Conservation (phyloP, 495 filamentous ascomycete genomes). For the Neurospora sp. region DNA sequence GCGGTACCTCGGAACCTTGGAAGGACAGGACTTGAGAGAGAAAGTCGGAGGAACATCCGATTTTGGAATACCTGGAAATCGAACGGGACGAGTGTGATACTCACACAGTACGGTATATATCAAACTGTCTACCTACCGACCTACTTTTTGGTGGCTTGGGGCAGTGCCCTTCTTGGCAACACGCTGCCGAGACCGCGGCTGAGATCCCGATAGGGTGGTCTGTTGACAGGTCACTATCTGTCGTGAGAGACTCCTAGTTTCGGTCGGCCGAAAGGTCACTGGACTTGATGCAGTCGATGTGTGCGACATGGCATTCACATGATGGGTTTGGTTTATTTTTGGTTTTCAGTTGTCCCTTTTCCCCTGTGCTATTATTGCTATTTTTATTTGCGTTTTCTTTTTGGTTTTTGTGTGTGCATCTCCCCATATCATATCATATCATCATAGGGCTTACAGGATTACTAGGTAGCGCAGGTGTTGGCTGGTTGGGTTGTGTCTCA, state of each 20-base stretch:
- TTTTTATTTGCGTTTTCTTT: background rate
- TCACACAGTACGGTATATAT: background rate
- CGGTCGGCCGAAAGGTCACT: background rate
- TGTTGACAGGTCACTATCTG: background rate
- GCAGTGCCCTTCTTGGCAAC: background rate
- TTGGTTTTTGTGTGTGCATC: background rate
- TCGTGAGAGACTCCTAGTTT: background rate
- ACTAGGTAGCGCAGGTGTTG: background rate
- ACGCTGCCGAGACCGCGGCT: background rate
- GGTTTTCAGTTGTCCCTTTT: background rate
- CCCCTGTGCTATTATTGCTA: background rate
- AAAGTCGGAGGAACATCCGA: background rate
- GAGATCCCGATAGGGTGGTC: background rate
- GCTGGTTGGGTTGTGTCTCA: background rate
- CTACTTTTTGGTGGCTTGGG: background rate
- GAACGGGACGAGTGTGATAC: background rate
- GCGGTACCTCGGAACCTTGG: background rate
- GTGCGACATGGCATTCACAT: background rate
- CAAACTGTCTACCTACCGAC: background rate
- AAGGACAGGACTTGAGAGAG: background rate
- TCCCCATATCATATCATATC: background rate
- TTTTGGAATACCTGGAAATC: background rate
- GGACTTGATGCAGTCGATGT: background rate
- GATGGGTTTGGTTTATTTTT: background rate
- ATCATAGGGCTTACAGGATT: background rate